Conservation (phyloP, 2,329 filamentous ascomycete species). For the Sporothrix dimorphospora region DNA sequence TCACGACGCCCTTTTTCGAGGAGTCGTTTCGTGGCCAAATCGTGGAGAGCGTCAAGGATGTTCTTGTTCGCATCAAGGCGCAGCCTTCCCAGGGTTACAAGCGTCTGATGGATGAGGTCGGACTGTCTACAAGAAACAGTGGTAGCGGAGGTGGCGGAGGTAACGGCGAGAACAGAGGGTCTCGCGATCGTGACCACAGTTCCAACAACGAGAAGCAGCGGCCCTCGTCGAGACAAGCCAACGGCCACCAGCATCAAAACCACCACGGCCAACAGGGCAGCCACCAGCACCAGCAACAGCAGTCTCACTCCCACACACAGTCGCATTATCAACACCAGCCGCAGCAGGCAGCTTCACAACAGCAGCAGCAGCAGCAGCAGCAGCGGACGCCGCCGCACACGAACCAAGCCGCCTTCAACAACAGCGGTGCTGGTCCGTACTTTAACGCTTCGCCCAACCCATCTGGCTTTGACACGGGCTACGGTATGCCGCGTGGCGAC, state of each 20-base stretch:
- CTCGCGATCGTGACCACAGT: conserved; percentile 50
- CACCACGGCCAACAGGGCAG: conserved; percentile 42
- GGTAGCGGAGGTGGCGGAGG: conserved; percentile 43
- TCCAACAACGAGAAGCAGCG: conserved; percentile 57
- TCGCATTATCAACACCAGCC: conserved; percentile 33
- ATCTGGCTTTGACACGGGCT: conserved; percentile 56
- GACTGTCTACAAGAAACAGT: conserved; percentile 68
- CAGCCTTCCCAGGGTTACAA: conserved; percentile 97
- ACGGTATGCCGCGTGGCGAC: conserved; percentile 56
- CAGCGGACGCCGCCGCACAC: conserved; percentile 37
- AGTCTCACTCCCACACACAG: conserved; percentile 36
- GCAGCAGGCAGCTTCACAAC: conserved; percentile 33
- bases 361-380: conserved; percentile 44
- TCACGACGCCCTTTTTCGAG: conserved; percentile 97
- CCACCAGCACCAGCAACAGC: conserved; percentile 35
- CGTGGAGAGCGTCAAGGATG: conserved; percentile 87
- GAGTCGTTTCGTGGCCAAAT: conserved; percentile 86
- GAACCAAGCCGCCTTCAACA: conserved; percentile 29
- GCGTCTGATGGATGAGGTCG: conserved; percentile 97
- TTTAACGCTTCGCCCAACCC: conserved; percentile 54
- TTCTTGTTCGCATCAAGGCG: conserved; percentile 86
- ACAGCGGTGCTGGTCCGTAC: conserved; percentile 49
- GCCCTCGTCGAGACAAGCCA: conserved; percentile 59
- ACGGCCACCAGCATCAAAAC: conserved; percentile 48
- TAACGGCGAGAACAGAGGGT: conserved; percentile 42